A percentile compares a stretch with the other conserved stretches of the same genome.
Evolutionary conservation across 2,329 filamentous ascomycete species (phyloP).

Genomic region (Colletotrichum siamense): DNA sequence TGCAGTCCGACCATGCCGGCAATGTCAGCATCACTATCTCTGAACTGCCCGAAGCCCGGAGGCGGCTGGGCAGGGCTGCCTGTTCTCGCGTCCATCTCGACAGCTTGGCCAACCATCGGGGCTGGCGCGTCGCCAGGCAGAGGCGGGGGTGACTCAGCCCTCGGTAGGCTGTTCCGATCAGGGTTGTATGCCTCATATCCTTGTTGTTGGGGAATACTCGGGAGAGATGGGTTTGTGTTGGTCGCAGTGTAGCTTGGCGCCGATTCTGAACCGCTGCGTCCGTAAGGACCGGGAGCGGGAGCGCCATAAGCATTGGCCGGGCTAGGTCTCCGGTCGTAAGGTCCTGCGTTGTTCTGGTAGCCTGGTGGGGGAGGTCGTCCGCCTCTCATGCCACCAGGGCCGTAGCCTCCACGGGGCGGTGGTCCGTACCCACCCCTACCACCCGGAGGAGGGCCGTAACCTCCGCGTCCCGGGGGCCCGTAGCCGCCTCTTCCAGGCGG

Average conservation of each 20-base stretch:
- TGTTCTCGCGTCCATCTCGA: constrained; percentile 82
- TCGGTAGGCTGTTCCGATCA: constrained; percentile 52
- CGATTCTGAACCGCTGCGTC: constrained; percentile 37
- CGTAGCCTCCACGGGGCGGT: constrained; percentile 38
- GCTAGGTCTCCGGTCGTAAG: constrained; percentile 43
- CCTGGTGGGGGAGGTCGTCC: constrained; percentile 48
- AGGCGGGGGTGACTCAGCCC: constrained; percentile 70
- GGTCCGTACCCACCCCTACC: constrained; percentile 54
- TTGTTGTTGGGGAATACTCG: constrained; percentile 33
- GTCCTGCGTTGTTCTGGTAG: constrained; percentile 41
- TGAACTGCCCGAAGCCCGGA: constrained; percentile 49
- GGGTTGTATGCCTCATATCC: constrained; percentile 50
- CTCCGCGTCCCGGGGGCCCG: constrained; percentile 40
- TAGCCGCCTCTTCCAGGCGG: constrained; percentile 49
- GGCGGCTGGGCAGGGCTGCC: constrained; percentile 53
- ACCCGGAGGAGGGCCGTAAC: constrained; percentile 37
- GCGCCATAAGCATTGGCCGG: constrained; percentile 39
- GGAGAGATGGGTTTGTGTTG: constrained; percentile 40
- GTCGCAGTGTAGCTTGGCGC: constrained; percentile 41
- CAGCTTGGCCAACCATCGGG: constrained; percentile 64
- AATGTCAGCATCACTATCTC: constrained; percentile 74
- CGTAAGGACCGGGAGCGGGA: constrained; percentile 34
- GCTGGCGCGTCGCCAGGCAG: constrained; percentile 51
- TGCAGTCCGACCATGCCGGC: constrained; percentile 77
- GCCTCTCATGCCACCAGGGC: constrained; percentile 37